Evolutionary conservation across 352 stramenopile genomes (phyloP).

Genomic region (Globisporangium nagaii): DNA sequence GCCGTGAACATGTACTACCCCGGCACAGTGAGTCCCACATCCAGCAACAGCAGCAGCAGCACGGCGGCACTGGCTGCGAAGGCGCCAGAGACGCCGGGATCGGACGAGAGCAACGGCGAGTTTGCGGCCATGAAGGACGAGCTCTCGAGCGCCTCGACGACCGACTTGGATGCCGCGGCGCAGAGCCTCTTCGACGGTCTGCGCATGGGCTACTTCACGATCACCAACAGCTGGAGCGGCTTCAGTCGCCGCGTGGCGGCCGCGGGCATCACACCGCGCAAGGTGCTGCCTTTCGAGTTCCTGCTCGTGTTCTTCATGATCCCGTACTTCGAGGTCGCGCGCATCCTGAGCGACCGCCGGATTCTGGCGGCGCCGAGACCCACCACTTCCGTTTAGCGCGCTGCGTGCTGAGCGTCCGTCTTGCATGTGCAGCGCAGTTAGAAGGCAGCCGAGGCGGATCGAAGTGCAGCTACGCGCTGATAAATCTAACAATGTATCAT

Average conservation of each 20-base stretch:
- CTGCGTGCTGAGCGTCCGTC: no score
- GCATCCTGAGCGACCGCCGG: neutral
- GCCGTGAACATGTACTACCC: conserved; percentile 13
- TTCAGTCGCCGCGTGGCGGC: conserved; percentile 4
- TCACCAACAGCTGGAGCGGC: conserved; percentile 8
- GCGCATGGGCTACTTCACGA: conserved; percentile 1
- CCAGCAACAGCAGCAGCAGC: neutral
- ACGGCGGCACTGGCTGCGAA: neutral
- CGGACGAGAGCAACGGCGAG: neutral
- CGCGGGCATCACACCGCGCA: conserved; percentile 9
- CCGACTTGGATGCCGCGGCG: neutral
- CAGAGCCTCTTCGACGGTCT: conserved; percentile 7
- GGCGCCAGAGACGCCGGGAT: neutral
- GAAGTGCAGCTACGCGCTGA: no score
- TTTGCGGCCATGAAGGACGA: conserved; percentile 3
- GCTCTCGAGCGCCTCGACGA: neutral
- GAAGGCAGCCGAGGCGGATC: no score
- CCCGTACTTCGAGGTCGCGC: conserved; percentile 7
- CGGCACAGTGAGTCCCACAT: neutral
- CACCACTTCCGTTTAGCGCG: no score
- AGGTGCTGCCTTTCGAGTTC: conserved; percentile 1
- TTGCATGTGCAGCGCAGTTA: no score
- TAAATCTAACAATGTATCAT: no score
- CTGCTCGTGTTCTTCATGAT: conserved; percentile 1
- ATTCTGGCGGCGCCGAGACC: no score